Evolutionary conservation across 768 basidiomycete genomes (phyloP), one percentile per base, ranked within the genome.

Genomic region (Galerina marginata): DNA sequence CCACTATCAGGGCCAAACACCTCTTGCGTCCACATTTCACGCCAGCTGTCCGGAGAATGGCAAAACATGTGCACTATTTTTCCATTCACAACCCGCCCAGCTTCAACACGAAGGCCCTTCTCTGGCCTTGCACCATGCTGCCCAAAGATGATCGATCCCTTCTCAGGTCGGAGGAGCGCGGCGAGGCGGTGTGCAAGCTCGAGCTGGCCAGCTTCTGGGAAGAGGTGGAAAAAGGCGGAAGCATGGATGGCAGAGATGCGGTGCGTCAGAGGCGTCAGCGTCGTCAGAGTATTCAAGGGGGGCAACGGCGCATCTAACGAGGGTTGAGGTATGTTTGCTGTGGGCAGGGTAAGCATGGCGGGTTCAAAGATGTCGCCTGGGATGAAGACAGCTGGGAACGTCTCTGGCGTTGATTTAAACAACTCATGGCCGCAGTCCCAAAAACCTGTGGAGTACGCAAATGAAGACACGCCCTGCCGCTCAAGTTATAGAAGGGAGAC

Each of bases 341-440:
- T 33, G 7, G 29, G 29, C 29, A 33, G 29, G 4, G 29, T 33
- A 25, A 88, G 75, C 54, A 83, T 74, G 3, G 63, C 59, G 7
- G 79, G 71, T 57, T 87, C 79, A 46, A 90, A 81, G 0, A 71
- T 76, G 60, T 90, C 81, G 0, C 88, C 89, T 10, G 77, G 70
- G 12, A 90, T 55, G 66, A 90, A 90, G 0, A 74, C 68, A 0
- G 78, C 84, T 1, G 85, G 83, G 69, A 86, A 89, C 0, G 79
- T 77, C 33, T 79, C 73, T 0, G 81, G 79, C 0, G 76, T 84
- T 2, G 82, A 78, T 52, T 70, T 78, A 74, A 88, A 91, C 15
- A 91, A 75, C 42, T 82, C 75, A 60, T 90, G 87, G 0, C 89
- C 88, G 5, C 81, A 75, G 4, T 84, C 77, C 87, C 87, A 89